These are phyloP conservation scores for Phaffomyces thermotolerans DNA, from an alignment of 805 yeast species.

Conservation along the genomic window DNA sequence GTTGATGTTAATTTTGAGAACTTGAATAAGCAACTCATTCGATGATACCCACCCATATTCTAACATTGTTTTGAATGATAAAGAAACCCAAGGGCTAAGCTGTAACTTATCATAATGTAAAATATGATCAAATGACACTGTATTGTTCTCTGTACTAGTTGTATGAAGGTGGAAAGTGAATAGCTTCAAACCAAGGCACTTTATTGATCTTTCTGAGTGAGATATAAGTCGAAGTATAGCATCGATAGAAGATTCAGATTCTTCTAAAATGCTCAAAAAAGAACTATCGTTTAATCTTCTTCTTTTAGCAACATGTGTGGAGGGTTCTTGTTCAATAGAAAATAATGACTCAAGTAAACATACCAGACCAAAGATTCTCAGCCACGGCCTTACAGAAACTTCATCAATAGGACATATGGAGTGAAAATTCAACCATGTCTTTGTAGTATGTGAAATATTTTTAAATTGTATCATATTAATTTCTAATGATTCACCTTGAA, in stretches of 20 bases:
- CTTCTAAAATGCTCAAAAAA: conserved; percentile 17
- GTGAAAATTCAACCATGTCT: conserved; percentile 24
- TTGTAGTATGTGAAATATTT: neutral
- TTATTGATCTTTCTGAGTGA: conserved; percentile 2
- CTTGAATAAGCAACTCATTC: conserved; percentile 13
- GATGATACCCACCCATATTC: conserved; percentile 16
- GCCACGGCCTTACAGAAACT: conserved; percentile 30
- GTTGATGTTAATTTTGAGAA: conserved; percentile 29
- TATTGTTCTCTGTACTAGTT: conserved; percentile 1
- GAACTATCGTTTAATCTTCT: conserved; percentile 24
- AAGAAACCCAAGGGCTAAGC: conserved; percentile 16
- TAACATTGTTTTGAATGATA: conserved; percentile 11
- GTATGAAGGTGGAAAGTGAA: conserved; percentile 21
- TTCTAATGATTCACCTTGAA: conserved; percentile 1
- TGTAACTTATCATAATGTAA: conserved; percentile 10
- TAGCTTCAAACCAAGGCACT: conserved; percentile 23
- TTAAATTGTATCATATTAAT: conserved; percentile 10
- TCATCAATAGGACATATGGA: conserved; percentile 7
- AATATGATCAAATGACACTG: conserved; percentile 5
- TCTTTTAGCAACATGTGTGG: conserved; percentile 16
- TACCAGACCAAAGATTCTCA: conserved; percentile 30
- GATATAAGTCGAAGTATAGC: conserved; percentile 14
- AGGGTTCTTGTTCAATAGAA: neutral
- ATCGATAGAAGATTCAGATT: conserved; percentile 23
- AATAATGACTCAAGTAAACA: conserved; percentile 21